A percentile compares a stretch with the other conserved stretches of the same genome.
phyloP scores from a whole-genome alignment of 176 grass and related monocot genomes.

The Dendrocalamus sinicus region DNA sequence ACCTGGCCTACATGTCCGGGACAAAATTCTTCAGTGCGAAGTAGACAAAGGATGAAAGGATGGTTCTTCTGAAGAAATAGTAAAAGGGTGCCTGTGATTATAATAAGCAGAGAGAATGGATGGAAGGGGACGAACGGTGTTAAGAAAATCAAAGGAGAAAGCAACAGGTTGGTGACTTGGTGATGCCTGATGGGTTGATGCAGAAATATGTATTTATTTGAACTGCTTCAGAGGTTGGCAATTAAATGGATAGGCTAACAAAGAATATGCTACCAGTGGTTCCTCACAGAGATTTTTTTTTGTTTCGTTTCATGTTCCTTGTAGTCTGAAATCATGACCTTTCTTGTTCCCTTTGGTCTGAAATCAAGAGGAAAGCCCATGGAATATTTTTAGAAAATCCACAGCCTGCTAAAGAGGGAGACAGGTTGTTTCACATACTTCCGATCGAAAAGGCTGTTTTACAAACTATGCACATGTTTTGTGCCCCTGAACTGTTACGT shows the following conservation, averaged over 20 bases:
- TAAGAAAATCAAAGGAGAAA: conserved; percentile 34
- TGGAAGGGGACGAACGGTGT: not conserved
- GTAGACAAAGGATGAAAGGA: not conserved
- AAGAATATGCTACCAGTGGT: not conserved
- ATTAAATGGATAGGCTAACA: not conserved
- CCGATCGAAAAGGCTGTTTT: too few species aligned
- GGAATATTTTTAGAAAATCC: not conserved
- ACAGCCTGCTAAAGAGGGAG: not conserved
- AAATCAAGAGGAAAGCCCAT: not conserved
- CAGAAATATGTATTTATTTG: conserved; percentile 27
- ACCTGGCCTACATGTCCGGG: not conserved
- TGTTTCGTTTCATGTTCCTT: not conserved
- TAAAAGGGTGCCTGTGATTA: not conserved
- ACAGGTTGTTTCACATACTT: not conserved
- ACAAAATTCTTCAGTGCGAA: not conserved
- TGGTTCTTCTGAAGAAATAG: not conserved
- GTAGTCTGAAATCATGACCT: not conserved
- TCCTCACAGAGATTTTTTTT: not conserved
- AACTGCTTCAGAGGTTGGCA: not conserved
- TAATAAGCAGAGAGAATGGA: not conserved
- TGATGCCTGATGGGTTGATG: not conserved
- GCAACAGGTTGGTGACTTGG: not conserved
- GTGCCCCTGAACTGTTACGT: not conserved
- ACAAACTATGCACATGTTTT: not conserved
- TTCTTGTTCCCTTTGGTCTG: not conserved